Evolutionary conservation across 2,329 filamentous ascomycete species (phyloP).

Genomic region (Calonectria montana): DNA sequence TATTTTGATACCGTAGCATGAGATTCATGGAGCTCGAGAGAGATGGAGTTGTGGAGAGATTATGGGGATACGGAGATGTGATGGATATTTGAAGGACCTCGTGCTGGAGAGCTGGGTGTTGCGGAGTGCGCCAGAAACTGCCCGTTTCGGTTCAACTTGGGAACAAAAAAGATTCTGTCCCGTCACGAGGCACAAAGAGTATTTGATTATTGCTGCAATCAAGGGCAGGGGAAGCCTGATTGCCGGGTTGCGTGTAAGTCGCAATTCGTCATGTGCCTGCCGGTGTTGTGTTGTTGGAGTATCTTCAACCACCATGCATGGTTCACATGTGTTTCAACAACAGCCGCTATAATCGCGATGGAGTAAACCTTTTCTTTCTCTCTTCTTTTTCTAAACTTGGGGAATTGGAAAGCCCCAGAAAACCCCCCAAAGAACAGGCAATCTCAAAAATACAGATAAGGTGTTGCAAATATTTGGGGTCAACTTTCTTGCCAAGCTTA

Average conservation of each 20-base stretch:
- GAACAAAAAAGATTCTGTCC: background rate
- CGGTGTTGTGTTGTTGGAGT: background rate
- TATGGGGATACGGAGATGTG: conserved; percentile 10
- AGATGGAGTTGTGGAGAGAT: background rate
- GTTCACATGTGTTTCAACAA: too few species aligned
- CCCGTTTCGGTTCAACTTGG: background rate
- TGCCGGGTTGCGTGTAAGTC: background rate
- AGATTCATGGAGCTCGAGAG: background rate
- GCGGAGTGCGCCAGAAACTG: background rate
- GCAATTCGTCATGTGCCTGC: background rate
- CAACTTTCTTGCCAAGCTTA: conserved; percentile 13
- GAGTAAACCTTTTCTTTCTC: background rate
- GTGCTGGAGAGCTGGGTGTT: background rate
- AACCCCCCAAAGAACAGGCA: background rate
- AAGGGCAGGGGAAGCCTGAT: background rate
- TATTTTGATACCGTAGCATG: background rate
- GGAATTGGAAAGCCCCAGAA: background rate
- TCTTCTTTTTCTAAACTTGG: background rate
- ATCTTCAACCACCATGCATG: background rate
- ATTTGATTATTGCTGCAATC: background rate
- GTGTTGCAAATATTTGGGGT: background rate
- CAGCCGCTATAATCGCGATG: background rate
- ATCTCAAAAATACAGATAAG: background rate
- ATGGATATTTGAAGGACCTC: background rate
- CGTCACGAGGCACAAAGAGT: background rate